A percentile compares a stretch with the other conserved stretches of the same genome.
Evolutionary conservation across 345 rosid genomes (phyloP).

Genomic region (Salix brachista): DNA sequence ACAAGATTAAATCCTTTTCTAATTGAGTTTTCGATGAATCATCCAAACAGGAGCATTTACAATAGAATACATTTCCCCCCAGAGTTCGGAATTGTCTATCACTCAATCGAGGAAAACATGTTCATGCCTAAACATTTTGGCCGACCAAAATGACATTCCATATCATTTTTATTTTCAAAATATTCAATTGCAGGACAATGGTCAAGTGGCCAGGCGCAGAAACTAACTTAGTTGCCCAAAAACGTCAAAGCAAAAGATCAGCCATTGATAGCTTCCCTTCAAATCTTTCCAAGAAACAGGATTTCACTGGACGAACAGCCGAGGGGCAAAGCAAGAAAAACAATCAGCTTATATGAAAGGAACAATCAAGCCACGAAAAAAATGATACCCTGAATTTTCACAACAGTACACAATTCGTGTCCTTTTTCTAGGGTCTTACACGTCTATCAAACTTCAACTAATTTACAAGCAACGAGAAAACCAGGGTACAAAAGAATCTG

Average conservation of each 20-base stretch:
- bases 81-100: background rate
- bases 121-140: background rate
- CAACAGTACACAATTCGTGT: constrained; percentile 22
- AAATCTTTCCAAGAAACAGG: background rate
- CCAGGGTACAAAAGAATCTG: constrained; percentile 35
- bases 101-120: background rate
- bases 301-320: background rate
- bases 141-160: background rate
- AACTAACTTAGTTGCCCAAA: background rate
- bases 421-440: constrained; percentile 20
- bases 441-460: constrained; percentile 17
- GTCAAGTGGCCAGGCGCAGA: background rate
- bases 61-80: background rate
- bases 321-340: background rate
- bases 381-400: constrained; percentile 25
- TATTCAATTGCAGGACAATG: background rate
- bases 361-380: background rate
- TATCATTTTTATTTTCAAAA: background rate
- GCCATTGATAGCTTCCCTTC: background rate
- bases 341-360: background rate
- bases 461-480: constrained; percentile 30
- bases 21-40: too few relatives aligned
- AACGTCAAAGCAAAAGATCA: background rate
- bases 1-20: too few relatives aligned
- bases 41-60: background rate